These are phyloP conservation scores for Tylopilus sp. DNA, from an alignment of 1,284 basidiomycete genomes.

Conservation along the genomic window DNA sequence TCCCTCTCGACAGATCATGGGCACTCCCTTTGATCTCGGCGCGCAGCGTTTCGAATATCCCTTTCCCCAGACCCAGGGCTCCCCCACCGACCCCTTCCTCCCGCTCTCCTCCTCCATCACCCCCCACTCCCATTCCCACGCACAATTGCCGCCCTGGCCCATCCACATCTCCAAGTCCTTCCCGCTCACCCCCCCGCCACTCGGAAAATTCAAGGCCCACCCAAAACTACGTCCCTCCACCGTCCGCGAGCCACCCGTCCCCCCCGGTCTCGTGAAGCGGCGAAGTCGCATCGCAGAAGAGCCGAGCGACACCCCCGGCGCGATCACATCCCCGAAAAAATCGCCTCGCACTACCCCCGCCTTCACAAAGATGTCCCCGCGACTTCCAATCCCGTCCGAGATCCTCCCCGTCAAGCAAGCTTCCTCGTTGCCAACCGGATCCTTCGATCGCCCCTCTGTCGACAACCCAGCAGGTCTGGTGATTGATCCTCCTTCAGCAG, in stretches of 20 bases:
- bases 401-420: constrained; percentile 25
- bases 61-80: constrained; percentile 44
- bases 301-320: constrained; percentile 39
- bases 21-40: constrained; percentile 46
- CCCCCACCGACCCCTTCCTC: constrained; percentile 38
- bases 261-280: constrained; percentile 42
- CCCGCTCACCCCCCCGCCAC: constrained; percentile 39
- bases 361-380: constrained; percentile 7
- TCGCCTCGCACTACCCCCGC: constrained; percentile 13
- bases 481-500: constrained; percentile 11
- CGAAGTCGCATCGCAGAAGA: constrained; percentile 39
- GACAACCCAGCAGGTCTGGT: constrained; percentile 13
- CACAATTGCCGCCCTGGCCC: constrained; percentile 39
- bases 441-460: constrained; percentile 15
- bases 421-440: constrained; percentile 17
- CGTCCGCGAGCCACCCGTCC: constrained; percentile 43
- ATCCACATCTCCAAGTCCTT: constrained; percentile 43
- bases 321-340: constrained; percentile 16
- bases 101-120: constrained; percentile 33
- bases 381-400: constrained; percentile 11
- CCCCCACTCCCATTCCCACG: constrained; percentile 39
- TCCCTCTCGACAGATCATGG: constrained; percentile 37
- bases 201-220: constrained; percentile 38
- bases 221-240: constrained; percentile 41
- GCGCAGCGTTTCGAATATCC: constrained; percentile 45